These are phyloP conservation scores for Rhodomyrtus psidioides DNA, from an alignment of 441 rosid genomes.

Conservation along the genomic window DNA sequence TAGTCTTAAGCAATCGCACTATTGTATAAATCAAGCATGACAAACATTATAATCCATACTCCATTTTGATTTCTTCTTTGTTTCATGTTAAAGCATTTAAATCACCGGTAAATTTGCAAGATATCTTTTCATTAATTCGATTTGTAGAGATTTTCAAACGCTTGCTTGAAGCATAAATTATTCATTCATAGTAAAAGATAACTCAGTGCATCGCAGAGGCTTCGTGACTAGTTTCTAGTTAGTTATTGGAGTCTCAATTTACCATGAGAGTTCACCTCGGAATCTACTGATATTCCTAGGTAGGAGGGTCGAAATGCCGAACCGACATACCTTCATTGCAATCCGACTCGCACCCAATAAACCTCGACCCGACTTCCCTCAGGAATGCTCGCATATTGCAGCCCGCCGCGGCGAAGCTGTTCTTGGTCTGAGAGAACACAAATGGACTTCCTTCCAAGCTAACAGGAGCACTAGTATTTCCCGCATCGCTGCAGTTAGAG, in stretches of 20 bases:
- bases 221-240: too few species aligned
- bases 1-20: not conserved
- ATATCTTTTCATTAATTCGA: too few species aligned
- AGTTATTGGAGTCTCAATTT: too few species aligned
- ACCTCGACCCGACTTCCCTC: not conserved
- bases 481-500: not conserved
- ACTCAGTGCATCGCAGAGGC: too few species aligned
- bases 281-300: too few species aligned
- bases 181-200: too few species aligned
- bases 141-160: too few species aligned
- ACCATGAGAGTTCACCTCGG: too few species aligned
- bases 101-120: too few species aligned
- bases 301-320: not conserved
- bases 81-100: not conserved
- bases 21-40: not conserved
- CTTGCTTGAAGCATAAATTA: too few species aligned
- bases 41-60: not conserved
- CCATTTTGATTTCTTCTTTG: not conserved
- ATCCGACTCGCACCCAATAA: not conserved
- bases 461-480: not conserved
- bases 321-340: not conserved
- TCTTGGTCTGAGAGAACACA: not conserved
- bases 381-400: not conserved
- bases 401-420: not conserved
- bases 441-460: not conserved